phyloP scores from a whole-genome alignment of 1,284 basidiomycete species.

The Lignosus rhinocerotis region DNA sequence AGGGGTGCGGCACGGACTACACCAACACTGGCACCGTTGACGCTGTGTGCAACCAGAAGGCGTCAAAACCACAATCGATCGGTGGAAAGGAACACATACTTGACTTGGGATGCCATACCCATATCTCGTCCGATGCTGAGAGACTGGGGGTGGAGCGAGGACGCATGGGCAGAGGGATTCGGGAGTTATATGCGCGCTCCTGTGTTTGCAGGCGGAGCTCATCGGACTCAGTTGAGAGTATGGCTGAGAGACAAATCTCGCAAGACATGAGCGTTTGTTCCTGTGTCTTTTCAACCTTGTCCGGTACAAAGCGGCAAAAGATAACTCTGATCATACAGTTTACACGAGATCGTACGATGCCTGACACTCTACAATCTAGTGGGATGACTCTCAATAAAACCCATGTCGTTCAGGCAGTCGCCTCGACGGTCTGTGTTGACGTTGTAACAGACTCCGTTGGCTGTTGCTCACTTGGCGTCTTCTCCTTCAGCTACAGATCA shows the following conservation, averaged over 20 bases:
- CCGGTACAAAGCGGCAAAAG: neutral
- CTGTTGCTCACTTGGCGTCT: constrained; percentile 10
- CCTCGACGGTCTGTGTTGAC: constrained; percentile 11
- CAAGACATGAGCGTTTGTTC: neutral
- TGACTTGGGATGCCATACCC: constrained; percentile 6
- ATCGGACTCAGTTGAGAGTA: constrained; percentile 17
- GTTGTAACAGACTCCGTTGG: constrained; percentile 2
- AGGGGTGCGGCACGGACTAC: constrained; percentile 8
- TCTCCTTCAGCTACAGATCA: constrained; percentile 13
- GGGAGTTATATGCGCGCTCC: constrained; percentile 10
- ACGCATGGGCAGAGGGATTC: neutral
- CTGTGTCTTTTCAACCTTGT: neutral
- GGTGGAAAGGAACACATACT: neutral
- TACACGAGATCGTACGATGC: constrained; percentile 10
- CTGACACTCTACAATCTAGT: neutral
- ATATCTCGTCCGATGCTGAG: neutral
- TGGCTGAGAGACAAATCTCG: constrained; percentile 18
- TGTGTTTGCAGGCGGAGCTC: constrained; percentile 17
- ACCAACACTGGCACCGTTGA: neutral
- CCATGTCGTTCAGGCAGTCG: constrained; percentile 8
- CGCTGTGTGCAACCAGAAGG: neutral
- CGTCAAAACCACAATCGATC: neutral
- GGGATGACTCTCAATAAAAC: neutral
- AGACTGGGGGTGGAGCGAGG: constrained; percentile 2
- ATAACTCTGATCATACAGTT: constrained; percentile 4